Base-by-base conservation (phyloP, 805 yeast genomes). In the Candida golubevii region DNA sequence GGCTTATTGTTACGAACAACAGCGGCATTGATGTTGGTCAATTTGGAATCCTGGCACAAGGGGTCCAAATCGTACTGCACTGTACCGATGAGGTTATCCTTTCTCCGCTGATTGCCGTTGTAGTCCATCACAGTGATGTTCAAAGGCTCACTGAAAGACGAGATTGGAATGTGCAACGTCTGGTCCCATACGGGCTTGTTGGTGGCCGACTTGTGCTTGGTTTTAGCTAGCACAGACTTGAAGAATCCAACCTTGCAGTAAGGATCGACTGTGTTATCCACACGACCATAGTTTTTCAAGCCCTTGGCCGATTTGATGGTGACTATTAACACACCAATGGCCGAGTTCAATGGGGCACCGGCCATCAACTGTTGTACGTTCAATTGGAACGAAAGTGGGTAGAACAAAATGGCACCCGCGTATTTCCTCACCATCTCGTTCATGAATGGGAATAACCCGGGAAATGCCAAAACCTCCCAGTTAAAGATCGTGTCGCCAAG, bases 301-400 rank as follows among this genome's bases (percentile, higher is more conserved):
- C 77, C 79, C 50, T 71, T 74, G 14, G 95, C 97, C 36, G 77
- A 69, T 55, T 82, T 80, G 33, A 85, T 71, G 27, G 76, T 79
- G 35, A 93, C 63, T 36, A 83, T 83, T 50, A 93, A 67, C 29
- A 93, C 86, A 67, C 99, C 99, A 54, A 88, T 74, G 7, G 98
- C 84, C 32, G 91, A 79, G 57, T 83, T 83, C 43, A 80, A 64
- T 36, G 91, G 83, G 47, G 81, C 78, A 58, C 97, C 96, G 15
- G 95, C 84, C 55, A 91, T 65, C 60, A 93, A 70, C 67, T 89
- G 97, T 60, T 95, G 96, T 37, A 93, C 77, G 58, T 95, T 93
- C 61, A 93, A 69, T 70, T 93, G 96, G 74, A 90, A 86, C 3
- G 97, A 88, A 51, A 93, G 82, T 11, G 99, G 99, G 36, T 85